These are phyloP conservation scores for Botrytis deweyae DNA, from an alignment of 2,329 filamentous ascomycete species.

Conservation along the genomic window DNA sequence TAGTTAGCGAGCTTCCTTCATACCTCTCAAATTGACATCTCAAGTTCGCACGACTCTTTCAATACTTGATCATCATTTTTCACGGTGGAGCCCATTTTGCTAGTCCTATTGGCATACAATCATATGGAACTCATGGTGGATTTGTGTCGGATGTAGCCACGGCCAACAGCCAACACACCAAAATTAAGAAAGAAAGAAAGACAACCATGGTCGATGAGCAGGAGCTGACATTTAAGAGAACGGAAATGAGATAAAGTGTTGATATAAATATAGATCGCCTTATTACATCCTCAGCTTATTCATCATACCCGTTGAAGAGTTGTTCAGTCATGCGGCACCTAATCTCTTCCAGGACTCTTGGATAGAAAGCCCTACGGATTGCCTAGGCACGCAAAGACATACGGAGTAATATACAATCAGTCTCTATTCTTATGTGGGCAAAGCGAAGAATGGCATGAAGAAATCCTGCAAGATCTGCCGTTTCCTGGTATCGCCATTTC, in stretches of 20 bases:
- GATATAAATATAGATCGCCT: not conserved
- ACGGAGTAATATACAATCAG: not conserved
- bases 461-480: not conserved
- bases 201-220: not conserved
- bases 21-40: not conserved
- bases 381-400: not conserved
- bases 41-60: not conserved
- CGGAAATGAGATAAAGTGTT: not conserved
- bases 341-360: not conserved
- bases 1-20: not conserved
- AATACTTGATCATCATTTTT: not conserved
- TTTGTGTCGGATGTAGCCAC: not conserved
- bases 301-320: not conserved
- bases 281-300: not conserved
- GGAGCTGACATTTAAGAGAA: not conserved
- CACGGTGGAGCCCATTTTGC: not conserved
- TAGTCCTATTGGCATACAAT: not conserved
- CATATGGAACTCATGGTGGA: not conserved
- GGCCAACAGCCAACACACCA: not conserved
- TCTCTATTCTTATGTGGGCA: not conserved
- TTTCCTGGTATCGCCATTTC: not conserved
- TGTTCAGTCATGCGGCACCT: not conserved
- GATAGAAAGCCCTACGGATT: not conserved
- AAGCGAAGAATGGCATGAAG: not conserved
- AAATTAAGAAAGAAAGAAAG: not conserved